Evolutionary conservation across 2,329 filamentous ascomycete genomes (phyloP), one percentile per base, ranked within the genome.

Genomic region (Lecanicillium sp.): DNA sequence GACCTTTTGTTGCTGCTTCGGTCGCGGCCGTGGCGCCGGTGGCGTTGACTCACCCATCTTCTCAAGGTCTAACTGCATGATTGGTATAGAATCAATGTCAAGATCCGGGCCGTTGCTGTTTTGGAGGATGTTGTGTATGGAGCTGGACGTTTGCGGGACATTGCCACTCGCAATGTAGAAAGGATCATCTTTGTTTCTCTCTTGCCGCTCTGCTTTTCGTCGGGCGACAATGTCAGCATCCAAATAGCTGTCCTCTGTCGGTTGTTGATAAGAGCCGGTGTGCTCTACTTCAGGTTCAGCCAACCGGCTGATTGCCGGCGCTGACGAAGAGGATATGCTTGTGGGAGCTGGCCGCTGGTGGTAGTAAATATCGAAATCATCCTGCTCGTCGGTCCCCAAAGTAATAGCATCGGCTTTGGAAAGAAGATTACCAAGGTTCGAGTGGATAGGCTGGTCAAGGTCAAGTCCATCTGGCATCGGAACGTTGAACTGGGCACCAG

Each of bases 1-100:
- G 46, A 89, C 75, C 49, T 70, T 77, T 42, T 77, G 77, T 2
- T 72, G 66, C 5, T 69, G 61, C 47, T 70, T 68, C 15, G 65
- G 58, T 27, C 56, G 39, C 35, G 57, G 49, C 40, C 56, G 48
- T 49, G 59, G 54, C 44, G 61, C 49, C 45, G 60, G 47, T 43
- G 55, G 42, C 12, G 53, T 41, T 12, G 54, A 45, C 35, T 43
- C 50, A 36, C 48, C 49, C 8, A 72, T 57, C 43, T 72, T 74
- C 22, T 81, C 80, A 7, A 96, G 72, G 45, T 94, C 81, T 33
- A 98, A 72, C 56, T 94, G 81, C 79, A 98, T 92, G 52, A 98
- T 90, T 3, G 92, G 92, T 51, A 98, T 98, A 2, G 87, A 78
- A 60, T 98, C 92, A 31, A 98, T 82, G 55, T 98, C 90, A 8